Conservation (phyloP, 2,329 filamentous ascomycete genomes). For the Phialophora chinensis region DNA sequence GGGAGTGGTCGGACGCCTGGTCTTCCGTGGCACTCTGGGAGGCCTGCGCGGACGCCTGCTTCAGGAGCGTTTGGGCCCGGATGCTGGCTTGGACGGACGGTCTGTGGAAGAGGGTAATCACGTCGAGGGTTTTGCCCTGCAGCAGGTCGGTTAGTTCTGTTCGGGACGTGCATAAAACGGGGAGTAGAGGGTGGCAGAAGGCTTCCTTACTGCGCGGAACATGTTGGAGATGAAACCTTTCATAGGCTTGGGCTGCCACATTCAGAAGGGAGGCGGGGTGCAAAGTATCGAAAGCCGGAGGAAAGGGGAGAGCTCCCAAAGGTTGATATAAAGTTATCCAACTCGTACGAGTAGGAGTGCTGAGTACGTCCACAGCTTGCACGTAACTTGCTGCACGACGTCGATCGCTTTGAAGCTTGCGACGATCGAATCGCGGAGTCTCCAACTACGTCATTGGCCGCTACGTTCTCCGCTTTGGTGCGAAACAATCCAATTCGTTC, state of each 20-base stretch:
- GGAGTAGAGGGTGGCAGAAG: not conserved
- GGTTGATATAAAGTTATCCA: slow-evolving; percentile 5
- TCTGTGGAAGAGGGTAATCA: slow-evolving; percentile 95
- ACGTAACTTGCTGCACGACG: not conserved
- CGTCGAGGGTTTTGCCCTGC: slow-evolving; percentile 81
- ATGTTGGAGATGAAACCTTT: slow-evolving; percentile 35
- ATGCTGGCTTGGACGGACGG: slow-evolving; percentile 73
- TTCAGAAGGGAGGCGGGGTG: too few species aligned
- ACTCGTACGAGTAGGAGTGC: not conserved
- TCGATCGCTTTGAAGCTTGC: not conserved
- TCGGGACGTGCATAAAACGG: not conserved
- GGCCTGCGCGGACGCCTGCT: slow-evolving; percentile 76
- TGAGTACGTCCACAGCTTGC: not conserved
- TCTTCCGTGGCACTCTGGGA: slow-evolving; percentile 72
- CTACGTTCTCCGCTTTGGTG: not conserved
- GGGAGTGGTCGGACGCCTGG: slow-evolving; percentile 70
- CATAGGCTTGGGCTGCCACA: slow-evolving; percentile 34
- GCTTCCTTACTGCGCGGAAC: slow-evolving; percentile 32
- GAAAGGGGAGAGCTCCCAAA: not conserved
- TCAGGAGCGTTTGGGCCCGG: slow-evolving; percentile 76
- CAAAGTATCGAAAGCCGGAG: not conserved
- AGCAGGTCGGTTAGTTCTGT: not conserved
- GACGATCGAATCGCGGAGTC: not conserved
- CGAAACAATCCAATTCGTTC: too few species aligned
- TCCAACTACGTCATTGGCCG: not conserved